Evolutionary conservation across 768 basidiomycete species (phyloP).

Genomic region (Rhizopogon salebrosus): DNA sequence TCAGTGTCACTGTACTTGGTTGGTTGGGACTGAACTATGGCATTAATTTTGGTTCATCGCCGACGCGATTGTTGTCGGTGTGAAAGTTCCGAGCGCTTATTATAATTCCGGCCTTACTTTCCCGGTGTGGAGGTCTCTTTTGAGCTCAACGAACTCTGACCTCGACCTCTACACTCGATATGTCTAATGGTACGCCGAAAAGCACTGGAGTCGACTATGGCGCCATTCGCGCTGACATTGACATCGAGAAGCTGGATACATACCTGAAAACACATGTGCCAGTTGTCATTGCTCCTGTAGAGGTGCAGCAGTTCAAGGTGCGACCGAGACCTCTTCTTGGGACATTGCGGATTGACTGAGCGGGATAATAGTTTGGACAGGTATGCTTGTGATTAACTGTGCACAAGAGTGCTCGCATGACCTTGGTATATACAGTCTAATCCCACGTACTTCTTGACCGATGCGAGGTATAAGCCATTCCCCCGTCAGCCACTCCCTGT

Average conservation of each 20-base stretch:
- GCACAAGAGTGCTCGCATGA: slow-evolving; percentile 1
- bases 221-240: slow-evolving; percentile 63
- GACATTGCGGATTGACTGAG: background rate
- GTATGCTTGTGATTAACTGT: slow-evolving; percentile 34
- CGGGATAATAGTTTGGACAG: slow-evolving; percentile 77
- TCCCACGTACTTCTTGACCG: slow-evolving; percentile 91
- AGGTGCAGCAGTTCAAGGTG: slow-evolving; percentile 92
- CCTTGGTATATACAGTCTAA: slow-evolving; percentile 58
- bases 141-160: background rate
- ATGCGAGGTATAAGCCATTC: slow-evolving; percentile 48
- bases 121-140: too few species aligned
- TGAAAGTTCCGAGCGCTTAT: background rate
- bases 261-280: slow-evolving; percentile 59
- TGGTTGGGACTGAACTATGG: background rate
- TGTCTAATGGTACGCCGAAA: slow-evolving; percentile 24
- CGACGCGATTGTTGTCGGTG: background rate
- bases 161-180: background rate
- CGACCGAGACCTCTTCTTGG: slow-evolving; percentile 13
- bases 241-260: slow-evolving; percentile 54
- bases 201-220: slow-evolving; percentile 76
- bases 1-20: slow-evolving; percentile 1
- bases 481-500: background rate
- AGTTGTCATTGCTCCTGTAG: slow-evolving; percentile 56
- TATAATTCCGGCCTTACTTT: background rate
- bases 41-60: background rate